Percentiles rank a stretch among this genome's conserved stretches.
Evolutionary conservation across 768 basidiomycete genomes (phyloP).

Genomic region (Panaeolus papilionaceus): DNA sequence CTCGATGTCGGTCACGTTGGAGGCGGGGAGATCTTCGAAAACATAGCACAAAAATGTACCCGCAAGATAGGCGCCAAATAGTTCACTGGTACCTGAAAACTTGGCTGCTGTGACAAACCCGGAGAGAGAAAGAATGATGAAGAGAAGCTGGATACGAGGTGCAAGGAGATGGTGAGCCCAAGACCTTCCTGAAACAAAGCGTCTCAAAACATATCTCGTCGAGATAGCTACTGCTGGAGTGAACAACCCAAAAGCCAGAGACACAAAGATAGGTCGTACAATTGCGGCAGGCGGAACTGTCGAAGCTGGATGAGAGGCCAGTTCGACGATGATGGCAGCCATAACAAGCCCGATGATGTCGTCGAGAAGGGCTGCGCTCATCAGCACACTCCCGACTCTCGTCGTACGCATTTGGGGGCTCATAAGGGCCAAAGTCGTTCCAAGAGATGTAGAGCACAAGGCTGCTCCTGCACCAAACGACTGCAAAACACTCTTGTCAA

Average conservation of each 20-base stretch:
- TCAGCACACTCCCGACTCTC: conserved; percentile 60
- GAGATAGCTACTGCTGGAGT: conserved; percentile 39
- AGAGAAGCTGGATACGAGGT: conserved; percentile 35
- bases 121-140: conserved; percentile 44
- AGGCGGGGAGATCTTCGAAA: conserved; percentile 22
- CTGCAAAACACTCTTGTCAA: conserved; percentile 47
- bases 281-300: conserved; percentile 33
- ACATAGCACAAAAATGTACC: conserved; percentile 53
- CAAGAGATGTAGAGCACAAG: conserved; percentile 67
- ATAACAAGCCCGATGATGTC: conserved; percentile 69
- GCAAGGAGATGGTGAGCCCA: neutral
- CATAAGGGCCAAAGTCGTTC: conserved; percentile 69
- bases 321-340: conserved; percentile 51
- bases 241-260: conserved; percentile 53
- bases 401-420: conserved; percentile 53
- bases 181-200: neutral
- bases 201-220: neutral
- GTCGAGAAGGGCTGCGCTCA: conserved; percentile 69
- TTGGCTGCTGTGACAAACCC: conserved; percentile 53
- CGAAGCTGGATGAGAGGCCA: conserved; percentile 31
- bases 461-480: conserved; percentile 69
- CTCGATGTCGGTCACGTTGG: neutral
- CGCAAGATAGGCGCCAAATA: conserved; percentile 68
- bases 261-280: conserved; percentile 61
- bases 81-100: conserved; percentile 64